Evolutionary conservation across 306 rosid species (phyloP).

Genomic region (Delonix regia): DNA sequence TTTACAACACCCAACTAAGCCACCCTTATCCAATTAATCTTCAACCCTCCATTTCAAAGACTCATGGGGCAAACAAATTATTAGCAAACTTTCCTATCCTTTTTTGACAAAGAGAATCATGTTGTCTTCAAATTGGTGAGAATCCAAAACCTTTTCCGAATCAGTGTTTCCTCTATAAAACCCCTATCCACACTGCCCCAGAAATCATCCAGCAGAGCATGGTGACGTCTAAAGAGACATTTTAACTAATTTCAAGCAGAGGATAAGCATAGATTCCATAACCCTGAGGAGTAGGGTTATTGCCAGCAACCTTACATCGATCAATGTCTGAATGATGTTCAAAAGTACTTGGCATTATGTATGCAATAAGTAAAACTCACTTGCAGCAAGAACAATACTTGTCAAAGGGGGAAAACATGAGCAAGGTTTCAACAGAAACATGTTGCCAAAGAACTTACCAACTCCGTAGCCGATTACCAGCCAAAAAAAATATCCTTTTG

Average conservation of each 20-base stretch:
- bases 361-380: neutral
- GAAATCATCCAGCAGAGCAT: conserved; percentile 1
- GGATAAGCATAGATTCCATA: no score
- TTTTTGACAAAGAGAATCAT: neutral
- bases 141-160: neutral
- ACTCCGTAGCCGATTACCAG: conserved; percentile 80
- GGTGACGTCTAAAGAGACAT: neutral
- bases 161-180: neutral
- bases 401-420: neutral
- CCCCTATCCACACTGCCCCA: neutral
- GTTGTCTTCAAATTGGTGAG: neutral
- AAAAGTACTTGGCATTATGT: conserved; percentile 3
- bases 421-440: conserved; percentile 23
- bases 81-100: neutral
- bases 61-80: no score
- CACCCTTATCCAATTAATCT: no score
- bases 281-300: no score
- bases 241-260: no score
- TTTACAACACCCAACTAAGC: neutral
- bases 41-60: no score
- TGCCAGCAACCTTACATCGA: neutral
- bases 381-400: neutral
- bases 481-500: conserved; percentile 73
- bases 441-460: conserved; percentile 64
- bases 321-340: neutral